A percentile compares a stretch with the other conserved stretches of the same genome.
phyloP scores from a whole-genome alignment of 768 basidiomycete species.

The Auricularia heimuer region DNA sequence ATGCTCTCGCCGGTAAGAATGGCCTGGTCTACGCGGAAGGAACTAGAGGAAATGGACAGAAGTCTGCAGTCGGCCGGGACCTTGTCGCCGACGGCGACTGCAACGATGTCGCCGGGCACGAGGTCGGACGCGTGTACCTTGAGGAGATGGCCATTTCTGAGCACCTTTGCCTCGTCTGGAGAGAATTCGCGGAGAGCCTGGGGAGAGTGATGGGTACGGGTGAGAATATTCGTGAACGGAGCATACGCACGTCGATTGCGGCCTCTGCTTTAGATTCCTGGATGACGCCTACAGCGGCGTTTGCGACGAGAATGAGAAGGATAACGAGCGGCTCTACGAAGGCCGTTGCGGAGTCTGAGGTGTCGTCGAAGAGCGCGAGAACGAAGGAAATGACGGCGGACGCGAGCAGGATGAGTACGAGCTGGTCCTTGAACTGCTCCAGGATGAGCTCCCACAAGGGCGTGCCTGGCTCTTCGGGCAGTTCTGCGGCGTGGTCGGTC shows the following conservation, averaged over 20 bases:
- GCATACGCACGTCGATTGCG: constrained; percentile 81
- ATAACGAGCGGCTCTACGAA: constrained; percentile 96
- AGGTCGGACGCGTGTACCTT: constrained; percentile 81
- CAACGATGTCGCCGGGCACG: constrained; percentile 90
- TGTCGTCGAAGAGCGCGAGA: constrained; percentile 78
- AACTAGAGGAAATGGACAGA: constrained; percentile 81
- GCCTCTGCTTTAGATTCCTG: constrained; percentile 95
- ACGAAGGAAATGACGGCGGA: constrained; percentile 92
- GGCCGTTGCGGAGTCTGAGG: constrained; percentile 51
- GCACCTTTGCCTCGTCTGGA: constrained; percentile 88
- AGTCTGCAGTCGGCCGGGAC: constrained; percentile 92
- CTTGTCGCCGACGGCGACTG: constrained; percentile 88
- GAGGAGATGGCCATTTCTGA: constrained; percentile 57
- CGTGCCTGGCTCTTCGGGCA: constrained; percentile 87
- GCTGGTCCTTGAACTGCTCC: constrained; percentile 99
- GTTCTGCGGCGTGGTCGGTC: constrained; percentile 40
- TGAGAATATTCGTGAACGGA: background rate
- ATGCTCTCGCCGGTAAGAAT: constrained; percentile 91
- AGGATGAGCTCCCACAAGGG: constrained; percentile 90
- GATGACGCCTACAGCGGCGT: constrained; percentile 94
- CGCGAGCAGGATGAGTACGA: constrained; percentile 91
- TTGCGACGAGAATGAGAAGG: constrained; percentile 88
- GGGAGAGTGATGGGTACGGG: background rate
- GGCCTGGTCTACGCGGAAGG: constrained; percentile 92
- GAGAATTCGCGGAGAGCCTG: constrained; percentile 96